Base-by-base conservation (phyloP, 2,329 filamentous ascomycete species). In the Macrophomina phaseolina region DNA sequence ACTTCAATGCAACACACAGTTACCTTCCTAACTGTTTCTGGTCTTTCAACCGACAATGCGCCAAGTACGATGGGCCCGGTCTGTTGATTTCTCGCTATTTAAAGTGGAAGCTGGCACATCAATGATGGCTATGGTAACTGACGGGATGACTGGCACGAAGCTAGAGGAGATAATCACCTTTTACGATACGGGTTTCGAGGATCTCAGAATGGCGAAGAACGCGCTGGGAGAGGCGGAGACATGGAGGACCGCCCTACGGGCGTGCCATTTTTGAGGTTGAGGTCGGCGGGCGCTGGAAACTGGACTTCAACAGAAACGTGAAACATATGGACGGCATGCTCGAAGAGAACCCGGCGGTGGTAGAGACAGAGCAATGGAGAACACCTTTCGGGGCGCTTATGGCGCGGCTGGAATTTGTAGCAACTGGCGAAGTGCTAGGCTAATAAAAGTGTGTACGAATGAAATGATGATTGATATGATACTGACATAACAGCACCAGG, bases 401-500 rank as follows among this genome's bases (percentile, higher is more conserved):
- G 71, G 82, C 83, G 1, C 85, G 83, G 82, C 74, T 85, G 0
- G 83, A 83, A 5, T 85, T 83, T 83, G 81, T 80, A 42, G 81
- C 81, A 34, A 83, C 71, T 83, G 80, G 74, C 77, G 1, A 73
- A 75, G 8, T 85, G 82, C 67, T 68, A 76, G 3, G 71, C 23
- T 23, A 23, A 23, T 23, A 23, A 23, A 23, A 18, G 18, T 23
- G 23, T 23, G 23, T 23, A 23, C 23, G 2, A 23, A 23, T 23
- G 8, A 28, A 40, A 14, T 23, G 51, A 30, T 34, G 60, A 23
- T 62, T 51, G n/a, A 66, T 42, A 42, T n/a, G n/a, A 11, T 11
- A 38, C 32, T 32, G 53, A 23, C 2, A 23, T 23, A 23, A 23
- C 23, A 23, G 23, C 23, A 23, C 23, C 16, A 67, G 66, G 80